A percentile compares a stretch with the other conserved stretches of the same genome.
phyloP scores from a whole-genome alignment of 2,329 filamentous ascomycete species.

The Fusarium incarnatum region DNA sequence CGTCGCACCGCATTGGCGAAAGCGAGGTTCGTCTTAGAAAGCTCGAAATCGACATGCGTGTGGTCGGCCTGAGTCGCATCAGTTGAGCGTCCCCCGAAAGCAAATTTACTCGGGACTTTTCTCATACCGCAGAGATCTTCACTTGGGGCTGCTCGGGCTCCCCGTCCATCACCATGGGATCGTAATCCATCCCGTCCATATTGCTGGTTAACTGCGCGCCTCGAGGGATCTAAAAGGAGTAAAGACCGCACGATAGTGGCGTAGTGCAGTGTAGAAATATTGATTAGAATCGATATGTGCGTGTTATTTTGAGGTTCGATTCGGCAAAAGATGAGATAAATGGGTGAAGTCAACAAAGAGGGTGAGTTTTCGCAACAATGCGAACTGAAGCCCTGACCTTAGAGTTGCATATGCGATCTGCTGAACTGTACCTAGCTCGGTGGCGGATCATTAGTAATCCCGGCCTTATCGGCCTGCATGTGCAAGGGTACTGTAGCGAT shows the following conservation, averaged over 20 bases:
- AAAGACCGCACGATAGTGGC: slow-evolving; percentile 9
- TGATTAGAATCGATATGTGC: not conserved
- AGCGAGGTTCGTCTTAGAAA: slow-evolving; percentile 87
- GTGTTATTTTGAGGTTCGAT: not conserved
- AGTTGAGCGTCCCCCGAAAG: slow-evolving; percentile 20
- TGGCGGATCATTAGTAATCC: slow-evolving; percentile 50
- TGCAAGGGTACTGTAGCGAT: slow-evolving; percentile 36
- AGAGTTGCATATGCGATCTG: slow-evolving; percentile 39
- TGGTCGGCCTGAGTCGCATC: slow-evolving; percentile 72
- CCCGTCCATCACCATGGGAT: slow-evolving; percentile 69
- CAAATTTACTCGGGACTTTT: slow-evolving; percentile 9
- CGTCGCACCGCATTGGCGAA: slow-evolving; percentile 94
- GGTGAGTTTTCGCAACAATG: slow-evolving; percentile 42
- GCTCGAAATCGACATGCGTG: slow-evolving; percentile 89
- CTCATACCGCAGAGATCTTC: slow-evolving; percentile 69
- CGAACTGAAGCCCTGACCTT: slow-evolving; percentile 31
- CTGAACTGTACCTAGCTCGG: slow-evolving; percentile 23
- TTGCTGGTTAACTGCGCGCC: slow-evolving; percentile 35
- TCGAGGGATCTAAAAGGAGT: slow-evolving; percentile 11
- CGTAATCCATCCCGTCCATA: slow-evolving; percentile 68
- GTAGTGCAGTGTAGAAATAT: not conserved
- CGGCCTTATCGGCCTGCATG: slow-evolving; percentile 46
- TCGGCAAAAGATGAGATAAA: not conserved
- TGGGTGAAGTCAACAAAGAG: slow-evolving; percentile 16
- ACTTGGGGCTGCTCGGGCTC: slow-evolving; percentile 67